Base-by-base conservation (phyloP, 768 basidiomycete genomes). In the Dioszegia aurantiaca region DNA sequence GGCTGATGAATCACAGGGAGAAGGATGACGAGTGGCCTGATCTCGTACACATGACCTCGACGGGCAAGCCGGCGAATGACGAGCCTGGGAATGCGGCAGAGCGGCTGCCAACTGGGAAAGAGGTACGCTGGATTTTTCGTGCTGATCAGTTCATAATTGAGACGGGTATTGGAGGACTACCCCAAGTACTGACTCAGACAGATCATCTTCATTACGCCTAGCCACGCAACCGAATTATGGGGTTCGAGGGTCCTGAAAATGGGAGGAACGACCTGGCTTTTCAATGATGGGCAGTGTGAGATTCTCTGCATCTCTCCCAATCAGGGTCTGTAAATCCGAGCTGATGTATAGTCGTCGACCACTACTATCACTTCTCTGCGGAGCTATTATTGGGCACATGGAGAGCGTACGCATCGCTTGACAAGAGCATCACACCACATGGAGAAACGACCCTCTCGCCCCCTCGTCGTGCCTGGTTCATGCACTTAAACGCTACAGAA, bases 321-420 rank as follows among this genome's bases (percentile, higher is more conserved):
- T 6, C 8, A 33, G 14, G 14, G 42, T 14, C 33, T 39, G n/a
- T n/a, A n/a, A n/a, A n/a, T n/a, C n/a, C 17, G 19, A 24, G 11
- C 11, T 41, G 51, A 53, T 17, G 6, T 19, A 3, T 42, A 76
- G 75, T 91, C 80, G 81, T 90, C n/a, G 79, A 80, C 44, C 90
- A 91, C 72, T 91, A 90, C 74, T 91, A 90, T 76, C 90, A 91
- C 76, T 86, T 89, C 59, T 87, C 86, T 30, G 90, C 87, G 0
- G 90, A 92, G 70, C 83, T 89, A 45, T 78, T 89, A 56, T 79
- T 90, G 30, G 89, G 89, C 30, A 77, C 82, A 2, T 88, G 87
- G 82, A 82, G 87, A 1, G 82, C 88, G 65, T 88, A 66, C 56
- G 47, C 72, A 4, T 58, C 66, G 2, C 63, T 74, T 40, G 75